These are phyloP conservation scores for Oryza rufipogon DNA, from an alignment of 176 grass and related monocot genomes.

Conservation along the genomic window DNA sequence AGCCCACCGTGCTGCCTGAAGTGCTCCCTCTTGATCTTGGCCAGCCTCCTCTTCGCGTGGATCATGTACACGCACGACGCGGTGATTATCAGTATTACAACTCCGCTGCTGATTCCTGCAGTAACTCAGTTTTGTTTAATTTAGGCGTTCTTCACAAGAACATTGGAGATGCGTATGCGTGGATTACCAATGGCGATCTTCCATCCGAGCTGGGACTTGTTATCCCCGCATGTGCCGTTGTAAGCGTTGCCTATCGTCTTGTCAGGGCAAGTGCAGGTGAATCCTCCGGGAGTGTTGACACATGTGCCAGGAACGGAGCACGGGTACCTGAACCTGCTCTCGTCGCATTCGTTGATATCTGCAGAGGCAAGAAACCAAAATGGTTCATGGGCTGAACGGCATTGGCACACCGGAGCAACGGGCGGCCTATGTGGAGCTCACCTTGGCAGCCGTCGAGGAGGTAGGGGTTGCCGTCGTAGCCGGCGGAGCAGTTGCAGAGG, in stretches of 20 bases:
- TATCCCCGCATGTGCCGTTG: slow-evolving; percentile 43
- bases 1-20: slow-evolving; percentile 77
- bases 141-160: not conserved
- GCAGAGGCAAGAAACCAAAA: not conserved
- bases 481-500: slow-evolving; percentile 69
- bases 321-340: slow-evolving; percentile 26
- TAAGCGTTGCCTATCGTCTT: slow-evolving; percentile 44
- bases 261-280: slow-evolving; percentile 51
- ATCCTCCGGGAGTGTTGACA: slow-evolving; percentile 50
- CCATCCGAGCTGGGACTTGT: slow-evolving; percentile 40
- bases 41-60: slow-evolving; percentile 46
- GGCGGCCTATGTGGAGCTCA: not conserved
- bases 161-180: not conserved
- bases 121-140: not conserved
- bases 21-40: slow-evolving; percentile 47
- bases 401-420: not conserved
- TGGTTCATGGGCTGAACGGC: not conserved
- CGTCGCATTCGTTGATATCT: slow-evolving; percentile 75
- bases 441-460: slow-evolving; percentile 62
- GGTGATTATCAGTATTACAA: slow-evolving; percentile 34
- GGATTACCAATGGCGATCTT: slow-evolving; percentile 64
- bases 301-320: slow-evolving; percentile 61
- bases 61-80: slow-evolving; percentile 42
- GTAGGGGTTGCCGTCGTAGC: slow-evolving; percentile 74
- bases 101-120: slow-evolving; percentile 48